A percentile compares a stretch with the other conserved stretches of the same genome.
These are phyloP conservation scores for Botrytis sinoallii DNA, from an alignment of 2,329 filamentous ascomycete genomes.

Conservation along the genomic window DNA sequence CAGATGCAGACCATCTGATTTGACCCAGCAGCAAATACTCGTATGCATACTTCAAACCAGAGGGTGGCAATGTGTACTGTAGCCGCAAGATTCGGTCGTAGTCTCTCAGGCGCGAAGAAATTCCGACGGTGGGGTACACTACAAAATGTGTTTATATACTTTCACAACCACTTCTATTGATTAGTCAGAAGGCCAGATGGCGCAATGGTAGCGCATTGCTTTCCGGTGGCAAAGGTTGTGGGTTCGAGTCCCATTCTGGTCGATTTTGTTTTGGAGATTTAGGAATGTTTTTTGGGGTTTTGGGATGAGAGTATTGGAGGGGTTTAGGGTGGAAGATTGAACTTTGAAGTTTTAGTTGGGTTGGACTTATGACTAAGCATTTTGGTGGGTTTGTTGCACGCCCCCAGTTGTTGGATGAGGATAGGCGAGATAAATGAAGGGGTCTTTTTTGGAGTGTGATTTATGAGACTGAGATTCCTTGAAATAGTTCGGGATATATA, in stretches of 20 bases:
- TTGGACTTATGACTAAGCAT: not conserved
- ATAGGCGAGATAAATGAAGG: not conserved
- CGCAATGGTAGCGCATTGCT: conserved; percentile 34
- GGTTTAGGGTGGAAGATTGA: not conserved
- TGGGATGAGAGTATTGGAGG: not conserved
- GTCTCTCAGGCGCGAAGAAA: not conserved
- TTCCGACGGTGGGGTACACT: not conserved
- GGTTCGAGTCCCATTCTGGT: conserved; percentile 32
- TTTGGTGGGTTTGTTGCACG: not conserved
- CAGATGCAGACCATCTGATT: not conserved
- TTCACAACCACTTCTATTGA: accelerated
- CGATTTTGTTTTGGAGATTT: conserved; percentile 5
- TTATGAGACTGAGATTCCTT: not conserved
- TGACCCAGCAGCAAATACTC: not conserved
- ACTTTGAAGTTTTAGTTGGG: not conserved
- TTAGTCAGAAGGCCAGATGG: conserved; percentile 22
- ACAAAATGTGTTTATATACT: not conserved
- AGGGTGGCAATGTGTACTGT: too few species aligned
- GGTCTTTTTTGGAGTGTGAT: not conserved
- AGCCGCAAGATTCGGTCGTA: not conserved
- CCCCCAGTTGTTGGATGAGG: not conserved
- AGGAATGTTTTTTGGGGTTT: not conserved
- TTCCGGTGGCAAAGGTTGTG: conserved; percentile 35
- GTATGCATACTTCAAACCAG: not conserved
- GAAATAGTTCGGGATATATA: not conserved